Conservation (phyloP, 345 rosid species). For the Laguncularia racemosa region DNA sequence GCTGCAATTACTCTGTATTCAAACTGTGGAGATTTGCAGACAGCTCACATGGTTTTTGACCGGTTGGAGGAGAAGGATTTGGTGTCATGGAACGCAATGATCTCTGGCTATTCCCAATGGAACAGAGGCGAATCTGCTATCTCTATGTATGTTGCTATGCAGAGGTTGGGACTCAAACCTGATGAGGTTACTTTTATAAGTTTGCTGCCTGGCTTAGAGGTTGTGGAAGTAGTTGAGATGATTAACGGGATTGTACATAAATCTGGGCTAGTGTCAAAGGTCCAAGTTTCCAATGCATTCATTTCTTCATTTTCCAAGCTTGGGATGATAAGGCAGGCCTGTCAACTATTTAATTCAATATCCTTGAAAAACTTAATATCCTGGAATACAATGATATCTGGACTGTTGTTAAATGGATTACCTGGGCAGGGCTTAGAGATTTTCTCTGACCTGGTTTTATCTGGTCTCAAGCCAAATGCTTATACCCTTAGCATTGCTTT, state of each 20-base stretch:
- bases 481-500: constrained; percentile 46
- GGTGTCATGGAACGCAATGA: constrained; percentile 72
- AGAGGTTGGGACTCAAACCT: constrained; percentile 35
- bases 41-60: constrained; percentile 32
- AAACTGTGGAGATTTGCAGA: constrained; percentile 26
- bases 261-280: constrained; percentile 38
- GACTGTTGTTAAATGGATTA: constrained; percentile 40
- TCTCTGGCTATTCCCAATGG: constrained; percentile 51
- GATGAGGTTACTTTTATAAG: constrained; percentile 77
- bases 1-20: constrained; percentile 60
- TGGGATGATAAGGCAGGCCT: constrained; percentile 39
- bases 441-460: constrained; percentile 34
- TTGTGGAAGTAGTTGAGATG: constrained; percentile 32
- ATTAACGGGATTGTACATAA: constrained; percentile 38
- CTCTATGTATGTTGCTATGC: constrained; percentile 39
- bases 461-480: constrained; percentile 40
- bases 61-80: constrained; percentile 50
- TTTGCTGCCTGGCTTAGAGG: constrained; percentile 43
- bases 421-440: constrained; percentile 36
- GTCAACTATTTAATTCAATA: constrained; percentile 28
- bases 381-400: constrained; percentile 68
- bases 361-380: constrained; percentile 46
- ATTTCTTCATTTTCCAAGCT: constrained; percentile 58
- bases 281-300: constrained; percentile 59
- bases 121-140: constrained; percentile 32